These are phyloP conservation scores for Penicillium ochrochloron DNA, from an alignment of 495 filamentous ascomycete species.

Conservation along the genomic window DNA sequence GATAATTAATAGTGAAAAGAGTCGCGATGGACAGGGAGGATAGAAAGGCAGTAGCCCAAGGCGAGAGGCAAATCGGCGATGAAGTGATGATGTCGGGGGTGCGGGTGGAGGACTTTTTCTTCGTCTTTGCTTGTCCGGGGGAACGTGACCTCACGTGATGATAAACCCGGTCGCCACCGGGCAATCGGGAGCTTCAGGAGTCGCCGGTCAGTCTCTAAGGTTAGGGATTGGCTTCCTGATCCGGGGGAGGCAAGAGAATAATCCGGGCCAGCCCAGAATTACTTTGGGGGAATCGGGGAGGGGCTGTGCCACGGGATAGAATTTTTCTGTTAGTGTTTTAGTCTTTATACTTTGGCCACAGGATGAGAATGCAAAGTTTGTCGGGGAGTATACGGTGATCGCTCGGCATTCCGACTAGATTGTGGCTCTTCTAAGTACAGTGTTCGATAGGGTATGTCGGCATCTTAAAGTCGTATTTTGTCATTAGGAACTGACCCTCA, in stretches of 20 bases:
- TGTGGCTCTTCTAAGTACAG: neutral
- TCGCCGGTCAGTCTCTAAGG: neutral
- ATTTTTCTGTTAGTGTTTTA: neutral
- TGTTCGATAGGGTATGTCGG: neutral
- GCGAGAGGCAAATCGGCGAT: slow-evolving; percentile 9
- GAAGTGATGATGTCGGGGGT: slow-evolving; percentile 17
- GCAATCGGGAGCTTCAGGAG: slow-evolving; percentile 26
- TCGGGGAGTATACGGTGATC: neutral
- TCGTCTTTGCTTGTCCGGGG: slow-evolving; percentile 13
- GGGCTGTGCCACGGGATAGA: neutral
- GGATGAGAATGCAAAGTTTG: neutral
- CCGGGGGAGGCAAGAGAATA: slow-evolving; percentile 22
- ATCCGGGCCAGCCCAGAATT: slow-evolving; percentile 13
- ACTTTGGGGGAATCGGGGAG: neutral
- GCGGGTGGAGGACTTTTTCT: slow-evolving; percentile 30
- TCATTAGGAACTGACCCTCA: too few relatives aligned
- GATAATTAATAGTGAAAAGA: neutral
- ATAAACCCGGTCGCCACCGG: slow-evolving; percentile 27
- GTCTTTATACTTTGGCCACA: neutral
- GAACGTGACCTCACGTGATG: slow-evolving; percentile 27
- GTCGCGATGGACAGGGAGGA: slow-evolving; percentile 7
- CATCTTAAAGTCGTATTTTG: too few relatives aligned
- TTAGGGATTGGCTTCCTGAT: slow-evolving; percentile 9
- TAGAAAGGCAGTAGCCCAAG: neutral
- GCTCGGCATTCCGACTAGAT: neutral